Evolutionary conservation across 176 grass and related monocot species (phyloP).

Genomic region (Eremochloa ophiuroides): DNA sequence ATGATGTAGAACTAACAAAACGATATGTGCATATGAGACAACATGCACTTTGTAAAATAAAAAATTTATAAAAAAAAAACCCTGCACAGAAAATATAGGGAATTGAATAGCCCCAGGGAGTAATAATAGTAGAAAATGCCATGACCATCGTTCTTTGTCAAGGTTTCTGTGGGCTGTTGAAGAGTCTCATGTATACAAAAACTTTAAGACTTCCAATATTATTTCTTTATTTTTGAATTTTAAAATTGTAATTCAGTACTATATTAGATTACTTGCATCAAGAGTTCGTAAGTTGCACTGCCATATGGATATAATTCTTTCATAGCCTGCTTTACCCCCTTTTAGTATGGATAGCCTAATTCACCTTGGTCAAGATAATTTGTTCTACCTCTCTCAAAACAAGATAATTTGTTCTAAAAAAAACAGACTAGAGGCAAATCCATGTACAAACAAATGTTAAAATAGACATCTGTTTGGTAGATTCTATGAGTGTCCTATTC

Average conservation of each 20-base stretch:
- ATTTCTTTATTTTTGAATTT: neutral
- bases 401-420: neutral
- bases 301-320: constrained; percentile 1
- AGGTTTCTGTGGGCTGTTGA: neutral
- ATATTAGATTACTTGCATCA: neutral
- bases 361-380: neutral
- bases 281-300: neutral
- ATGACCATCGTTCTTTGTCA: neutral
- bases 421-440: constrained; percentile 3
- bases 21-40: neutral
- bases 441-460: neutral
- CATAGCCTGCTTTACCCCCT: neutral
- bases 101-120: neutral
- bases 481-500: neutral
- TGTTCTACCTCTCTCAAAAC: too few species aligned
- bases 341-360: neutral
- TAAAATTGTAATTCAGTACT: neutral
- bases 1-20: neutral
- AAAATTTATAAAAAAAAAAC: too few species aligned
- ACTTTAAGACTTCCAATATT: neutral
- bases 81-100: neutral
- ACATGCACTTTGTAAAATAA: neutral
- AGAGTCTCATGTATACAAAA: neutral
- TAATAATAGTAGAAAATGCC: neutral
- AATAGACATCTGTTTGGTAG: neutral